Evolutionary conservation across 2,329 filamentous ascomycete species (phyloP).

Genomic region (Lachnellula suecica): DNA sequence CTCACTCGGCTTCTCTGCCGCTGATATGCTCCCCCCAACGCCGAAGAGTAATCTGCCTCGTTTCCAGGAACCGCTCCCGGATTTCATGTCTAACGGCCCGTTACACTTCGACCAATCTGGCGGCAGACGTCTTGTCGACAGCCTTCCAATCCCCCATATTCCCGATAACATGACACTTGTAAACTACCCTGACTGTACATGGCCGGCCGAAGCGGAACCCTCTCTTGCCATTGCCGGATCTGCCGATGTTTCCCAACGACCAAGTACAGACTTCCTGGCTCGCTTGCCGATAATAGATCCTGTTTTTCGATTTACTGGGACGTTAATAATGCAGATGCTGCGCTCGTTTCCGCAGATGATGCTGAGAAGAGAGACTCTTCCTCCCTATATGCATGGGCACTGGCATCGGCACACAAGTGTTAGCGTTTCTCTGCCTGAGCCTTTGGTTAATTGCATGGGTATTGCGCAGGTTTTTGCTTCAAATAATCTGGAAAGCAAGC

Average conservation of each 20-base stretch:
- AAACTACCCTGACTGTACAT: background rate
- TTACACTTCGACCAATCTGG: too few species aligned
- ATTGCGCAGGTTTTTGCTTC: slow-evolving; percentile 26
- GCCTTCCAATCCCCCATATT: too few species aligned
- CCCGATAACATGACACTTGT: background rate
- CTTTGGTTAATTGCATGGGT: slow-evolving; percentile 24
- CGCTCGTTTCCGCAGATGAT: slow-evolving; percentile 24
- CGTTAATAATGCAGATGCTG: slow-evolving; percentile 9
- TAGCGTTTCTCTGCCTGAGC: slow-evolving; percentile 1
- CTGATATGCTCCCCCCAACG: background rate
- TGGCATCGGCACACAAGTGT: background rate
- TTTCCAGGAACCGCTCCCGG: background rate
- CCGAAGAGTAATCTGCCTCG: background rate
- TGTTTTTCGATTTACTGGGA: slow-evolving; percentile 9
- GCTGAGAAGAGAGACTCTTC: slow-evolving; percentile 25
- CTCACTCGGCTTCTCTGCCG: background rate
- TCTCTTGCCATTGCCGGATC: background rate
- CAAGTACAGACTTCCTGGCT: slow-evolving; percentile 24
- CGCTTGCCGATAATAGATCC: slow-evolving; percentile 4
- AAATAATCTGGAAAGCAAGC: slow-evolving; percentile 15
- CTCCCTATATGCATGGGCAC: slow-evolving; percentile 25
- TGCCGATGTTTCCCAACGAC: background rate
- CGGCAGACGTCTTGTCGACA: too few species aligned
- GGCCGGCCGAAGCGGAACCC: background rate
- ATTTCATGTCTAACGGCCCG: too few species aligned